Percentiles rank a stretch among this genome's conserved stretches.
Evolutionary conservation across 202 grass and related monocot species (phyloP).

Genomic region (Sporobolus alterniflorus): DNA sequence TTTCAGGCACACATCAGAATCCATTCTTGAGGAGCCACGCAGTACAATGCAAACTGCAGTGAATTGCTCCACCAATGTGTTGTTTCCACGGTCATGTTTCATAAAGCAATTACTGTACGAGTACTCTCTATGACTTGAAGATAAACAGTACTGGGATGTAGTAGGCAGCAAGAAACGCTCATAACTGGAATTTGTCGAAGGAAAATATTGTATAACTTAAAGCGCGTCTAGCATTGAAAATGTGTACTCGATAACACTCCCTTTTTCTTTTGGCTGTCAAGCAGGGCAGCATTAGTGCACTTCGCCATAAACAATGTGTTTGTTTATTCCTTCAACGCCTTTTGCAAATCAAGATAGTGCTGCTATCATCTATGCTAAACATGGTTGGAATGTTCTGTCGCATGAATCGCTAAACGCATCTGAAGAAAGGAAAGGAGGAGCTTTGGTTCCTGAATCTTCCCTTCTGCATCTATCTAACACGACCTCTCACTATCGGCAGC

Average conservation of each 20-base stretch:
- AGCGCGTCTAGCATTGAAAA: constrained; percentile 21
- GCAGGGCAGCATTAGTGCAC: constrained; percentile 19
- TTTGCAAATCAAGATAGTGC: background rate
- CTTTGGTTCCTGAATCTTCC: constrained; percentile 5
- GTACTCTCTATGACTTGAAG: constrained; percentile 28
- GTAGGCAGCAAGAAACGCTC: too few species aligned
- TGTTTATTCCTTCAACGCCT: background rate
- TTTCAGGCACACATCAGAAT: background rate
- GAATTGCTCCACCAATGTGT: background rate
- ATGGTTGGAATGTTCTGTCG: background rate
- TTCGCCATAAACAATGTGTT: background rate
- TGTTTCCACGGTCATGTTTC: background rate
- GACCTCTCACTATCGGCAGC: background rate
- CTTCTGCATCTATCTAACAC: background rate
- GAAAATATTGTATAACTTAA: background rate
- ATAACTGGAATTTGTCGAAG: constrained; percentile 32
- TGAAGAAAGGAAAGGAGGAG: background rate
- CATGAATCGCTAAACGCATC: background rate
- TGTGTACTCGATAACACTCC: background rate
- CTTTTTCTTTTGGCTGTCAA: background rate
- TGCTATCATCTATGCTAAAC: background rate
- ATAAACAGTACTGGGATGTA: too few species aligned
- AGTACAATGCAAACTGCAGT: constrained; percentile 5
- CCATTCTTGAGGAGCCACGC: background rate
- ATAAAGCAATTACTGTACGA: constrained; percentile 29